phyloP scores from a whole-genome alignment of 352 stramenopile genomes.

The Phytophthora pisi region DNA sequence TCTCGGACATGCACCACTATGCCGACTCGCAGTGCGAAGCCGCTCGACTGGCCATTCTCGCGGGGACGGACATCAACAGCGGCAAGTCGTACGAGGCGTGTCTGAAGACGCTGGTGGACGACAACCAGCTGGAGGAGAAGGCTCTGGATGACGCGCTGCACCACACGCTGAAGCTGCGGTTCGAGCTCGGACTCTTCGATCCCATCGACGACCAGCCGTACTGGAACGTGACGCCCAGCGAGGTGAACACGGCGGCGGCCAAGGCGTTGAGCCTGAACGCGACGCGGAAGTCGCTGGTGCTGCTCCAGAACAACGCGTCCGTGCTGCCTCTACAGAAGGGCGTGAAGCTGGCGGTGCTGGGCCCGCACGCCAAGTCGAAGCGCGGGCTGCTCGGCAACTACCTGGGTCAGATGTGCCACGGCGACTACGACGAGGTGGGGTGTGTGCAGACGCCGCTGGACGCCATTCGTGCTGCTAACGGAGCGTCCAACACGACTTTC shows the following conservation, averaged over 20 bases:
- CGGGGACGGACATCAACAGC: conserved; percentile 88
- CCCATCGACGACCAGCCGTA: conserved; percentile 79
- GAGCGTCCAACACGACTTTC: conserved; percentile 42
- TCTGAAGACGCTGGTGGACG: conserved; percentile 52
- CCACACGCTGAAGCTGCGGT: conserved; percentile 80
- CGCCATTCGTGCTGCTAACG: conserved; percentile 54
- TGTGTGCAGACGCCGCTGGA: conserved; percentile 79
- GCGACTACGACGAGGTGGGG: conserved; percentile 64
- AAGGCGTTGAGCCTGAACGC: conserved; percentile 64
- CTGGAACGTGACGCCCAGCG: conserved; percentile 58
- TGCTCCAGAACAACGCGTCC: conserved; percentile 90
- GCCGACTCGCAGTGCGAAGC: conserved; percentile 62
- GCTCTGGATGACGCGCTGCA: conserved; percentile 61
- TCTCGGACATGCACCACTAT: conserved; percentile 79
- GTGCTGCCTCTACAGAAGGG: conserved; percentile 64
- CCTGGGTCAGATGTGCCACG: conserved; percentile 83
- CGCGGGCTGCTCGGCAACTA: conserved; percentile 87
- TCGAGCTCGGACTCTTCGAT: conserved; percentile 92
- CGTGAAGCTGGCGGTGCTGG: conserved; percentile 70
- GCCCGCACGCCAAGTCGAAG: conserved; percentile 72
- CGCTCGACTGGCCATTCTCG: conserved; percentile 53
- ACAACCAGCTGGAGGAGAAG: conserved; percentile 52
- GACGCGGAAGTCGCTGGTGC: conserved; percentile 82
- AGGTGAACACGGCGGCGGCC: conserved; percentile 68
- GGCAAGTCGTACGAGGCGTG: conserved; percentile 77